Conservation (phyloP, 768 basidiomycete genomes). For the Boletus speciosus region DNA sequence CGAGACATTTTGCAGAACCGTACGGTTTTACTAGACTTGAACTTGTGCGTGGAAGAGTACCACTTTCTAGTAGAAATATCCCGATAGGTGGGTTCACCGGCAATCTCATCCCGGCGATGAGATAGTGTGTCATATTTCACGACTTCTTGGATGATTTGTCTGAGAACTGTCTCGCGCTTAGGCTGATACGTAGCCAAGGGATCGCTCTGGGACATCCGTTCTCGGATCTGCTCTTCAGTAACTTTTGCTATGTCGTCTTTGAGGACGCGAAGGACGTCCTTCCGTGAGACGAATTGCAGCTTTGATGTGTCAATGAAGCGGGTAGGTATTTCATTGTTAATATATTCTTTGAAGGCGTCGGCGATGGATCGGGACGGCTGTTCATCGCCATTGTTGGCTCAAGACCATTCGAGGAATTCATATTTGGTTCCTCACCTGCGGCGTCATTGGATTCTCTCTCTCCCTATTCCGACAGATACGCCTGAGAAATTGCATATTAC, state of each 20-base stretch:
- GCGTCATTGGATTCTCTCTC: background rate
- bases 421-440: background rate
- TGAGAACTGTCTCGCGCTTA: background rate
- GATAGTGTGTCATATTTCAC: conserved; percentile 13
- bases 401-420: background rate
- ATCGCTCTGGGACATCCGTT: background rate
- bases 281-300: conserved; percentile 5
- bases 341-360: conserved; percentile 7
- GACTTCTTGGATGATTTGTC: conserved; percentile 11
- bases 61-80: background rate
- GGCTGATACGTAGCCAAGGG: background rate
- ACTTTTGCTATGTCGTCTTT: conserved; percentile 1
- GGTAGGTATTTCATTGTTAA: conserved; percentile 11
- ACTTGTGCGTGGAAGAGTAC: no score
- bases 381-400: background rate
- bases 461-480: background rate
- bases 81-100: conserved; percentile 8
- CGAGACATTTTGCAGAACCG: conserved; percentile 4
- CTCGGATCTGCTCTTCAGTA: background rate
- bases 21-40: background rate
- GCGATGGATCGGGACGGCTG: background rate
- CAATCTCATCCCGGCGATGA: conserved; percentile 7
- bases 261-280: conserved; percentile 5
- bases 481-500: background rate
- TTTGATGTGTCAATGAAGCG: conserved; percentile 7